These are phyloP conservation scores for Ascochyta fabae DNA, from an alignment of 2,329 filamentous ascomycete species.

Conservation along the genomic window DNA sequence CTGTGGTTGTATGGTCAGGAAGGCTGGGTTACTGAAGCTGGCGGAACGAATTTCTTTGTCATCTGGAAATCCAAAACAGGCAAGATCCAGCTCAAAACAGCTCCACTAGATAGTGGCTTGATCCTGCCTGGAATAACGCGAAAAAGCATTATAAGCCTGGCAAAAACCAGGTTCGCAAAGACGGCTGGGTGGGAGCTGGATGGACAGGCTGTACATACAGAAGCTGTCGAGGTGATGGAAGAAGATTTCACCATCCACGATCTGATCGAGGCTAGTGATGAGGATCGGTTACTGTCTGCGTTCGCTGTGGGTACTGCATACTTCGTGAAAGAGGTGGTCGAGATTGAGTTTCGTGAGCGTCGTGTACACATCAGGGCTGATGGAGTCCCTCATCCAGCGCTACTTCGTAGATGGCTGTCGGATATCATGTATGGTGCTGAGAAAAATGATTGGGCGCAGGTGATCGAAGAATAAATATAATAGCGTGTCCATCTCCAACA, in stretches of 20 bases:
- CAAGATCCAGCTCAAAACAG: too few species aligned
- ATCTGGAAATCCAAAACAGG: too few species aligned
- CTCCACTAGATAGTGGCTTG: too few species aligned
- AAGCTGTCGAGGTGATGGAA: neutral
- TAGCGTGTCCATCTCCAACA: neutral
- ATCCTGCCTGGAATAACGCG: too few species aligned
- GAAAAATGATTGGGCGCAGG: neutral
- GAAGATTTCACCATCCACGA: neutral
- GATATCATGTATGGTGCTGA: conserved; percentile 7
- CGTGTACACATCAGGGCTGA: neutral
- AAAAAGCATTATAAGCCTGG: too few species aligned
- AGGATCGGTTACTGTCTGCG: neutral
- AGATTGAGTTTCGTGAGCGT: neutral
- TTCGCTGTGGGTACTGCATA: neutral
- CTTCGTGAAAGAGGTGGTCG: neutral
- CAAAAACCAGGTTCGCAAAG: too few species aligned
- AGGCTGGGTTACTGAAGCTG: too few species aligned
- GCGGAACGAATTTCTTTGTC: too few species aligned
- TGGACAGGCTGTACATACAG: neutral
- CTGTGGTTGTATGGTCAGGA: too few species aligned
- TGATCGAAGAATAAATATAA: neutral
- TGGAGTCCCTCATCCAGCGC: neutral
- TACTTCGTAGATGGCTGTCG: conserved; percentile 3
- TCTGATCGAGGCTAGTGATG: conserved; percentile 10
- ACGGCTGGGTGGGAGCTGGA: neutral